A percentile compares a stretch with the other conserved stretches of the same genome.
Conservation (phyloP, 345 rosid species). For the Acer campestre region DNA sequence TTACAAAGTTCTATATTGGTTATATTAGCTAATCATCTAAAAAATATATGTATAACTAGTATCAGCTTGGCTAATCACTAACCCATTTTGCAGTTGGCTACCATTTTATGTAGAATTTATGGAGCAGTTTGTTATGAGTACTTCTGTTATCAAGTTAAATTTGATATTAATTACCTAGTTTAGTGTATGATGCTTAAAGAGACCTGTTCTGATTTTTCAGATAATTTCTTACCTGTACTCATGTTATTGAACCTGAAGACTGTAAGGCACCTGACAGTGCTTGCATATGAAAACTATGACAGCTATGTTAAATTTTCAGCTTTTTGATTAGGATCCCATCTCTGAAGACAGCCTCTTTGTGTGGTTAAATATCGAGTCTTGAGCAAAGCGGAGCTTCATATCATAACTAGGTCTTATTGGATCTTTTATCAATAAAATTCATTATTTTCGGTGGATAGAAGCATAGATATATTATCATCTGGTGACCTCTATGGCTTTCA, state of each 20-base stretch:
- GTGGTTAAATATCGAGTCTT: background rate
- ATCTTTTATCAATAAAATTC: background rate
- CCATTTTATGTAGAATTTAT: conserved; percentile 10
- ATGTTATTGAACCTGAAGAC: background rate
- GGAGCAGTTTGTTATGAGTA: conserved; percentile 1
- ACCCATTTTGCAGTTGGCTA: background rate
- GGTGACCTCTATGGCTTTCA: background rate
- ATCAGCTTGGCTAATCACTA: background rate
- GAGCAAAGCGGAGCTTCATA: background rate
- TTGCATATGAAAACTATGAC: background rate
- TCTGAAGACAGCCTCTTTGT: background rate
- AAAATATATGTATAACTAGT: background rate
- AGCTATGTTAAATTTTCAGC: background rate
- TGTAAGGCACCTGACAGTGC: background rate
- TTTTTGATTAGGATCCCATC: background rate
- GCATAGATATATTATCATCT: background rate
- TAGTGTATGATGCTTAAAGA: background rate
- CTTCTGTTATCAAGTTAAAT: background rate
- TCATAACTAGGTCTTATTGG: background rate
- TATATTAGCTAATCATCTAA: background rate
- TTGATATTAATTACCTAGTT: background rate
- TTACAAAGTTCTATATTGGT: background rate
- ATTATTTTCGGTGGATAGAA: background rate
- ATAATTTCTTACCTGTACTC: background rate
- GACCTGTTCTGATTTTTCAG: background rate